Percentiles rank a stretch among this genome's conserved stretches.
These are phyloP conservation scores for Trichoderma sp. DNA, from an alignment of 2,329 filamentous ascomycete species.

Conservation along the genomic window DNA sequence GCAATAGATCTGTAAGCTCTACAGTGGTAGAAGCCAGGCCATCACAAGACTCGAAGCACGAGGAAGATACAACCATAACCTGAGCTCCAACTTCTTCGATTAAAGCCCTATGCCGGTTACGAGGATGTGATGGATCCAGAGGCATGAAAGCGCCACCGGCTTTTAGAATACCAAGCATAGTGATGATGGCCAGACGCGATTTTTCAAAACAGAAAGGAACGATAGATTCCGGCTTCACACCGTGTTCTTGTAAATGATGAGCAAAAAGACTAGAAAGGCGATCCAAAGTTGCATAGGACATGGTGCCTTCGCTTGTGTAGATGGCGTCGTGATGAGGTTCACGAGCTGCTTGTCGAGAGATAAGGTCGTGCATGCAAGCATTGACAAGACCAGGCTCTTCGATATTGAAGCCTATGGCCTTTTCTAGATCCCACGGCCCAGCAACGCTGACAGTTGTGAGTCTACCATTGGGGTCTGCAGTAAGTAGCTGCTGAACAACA, in stretches of 20 bases:
- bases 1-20: background rate
- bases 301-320: constrained; percentile 17
- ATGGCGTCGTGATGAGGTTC: constrained; percentile 27
- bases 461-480: background rate
- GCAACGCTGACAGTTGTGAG: background rate
- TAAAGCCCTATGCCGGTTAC: constrained; percentile 11
- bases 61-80: constrained; percentile 27
- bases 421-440: constrained; percentile 14
- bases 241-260: constrained; percentile 25
- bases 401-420: constrained; percentile 10
- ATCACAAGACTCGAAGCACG: constrained; percentile 1
- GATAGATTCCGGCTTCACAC: constrained; percentile 35
- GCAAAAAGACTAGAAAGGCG: constrained; percentile 18
- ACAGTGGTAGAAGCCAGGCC: constrained; percentile 4
- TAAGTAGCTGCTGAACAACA: constrained; percentile 20
- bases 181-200: constrained; percentile 32
- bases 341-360: constrained; percentile 17
- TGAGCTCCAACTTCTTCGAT: constrained; percentile 22
- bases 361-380: constrained; percentile 38
- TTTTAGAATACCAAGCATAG: constrained; percentile 37
- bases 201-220: constrained; percentile 33
- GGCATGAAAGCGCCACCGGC: constrained; percentile 37
- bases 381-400: background rate
- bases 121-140: constrained; percentile 35
- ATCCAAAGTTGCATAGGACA: constrained; percentile 19